These are phyloP conservation scores for Fusarium sp. DNA, from an alignment of 2,329 filamentous ascomycete species.

Conservation along the genomic window DNA sequence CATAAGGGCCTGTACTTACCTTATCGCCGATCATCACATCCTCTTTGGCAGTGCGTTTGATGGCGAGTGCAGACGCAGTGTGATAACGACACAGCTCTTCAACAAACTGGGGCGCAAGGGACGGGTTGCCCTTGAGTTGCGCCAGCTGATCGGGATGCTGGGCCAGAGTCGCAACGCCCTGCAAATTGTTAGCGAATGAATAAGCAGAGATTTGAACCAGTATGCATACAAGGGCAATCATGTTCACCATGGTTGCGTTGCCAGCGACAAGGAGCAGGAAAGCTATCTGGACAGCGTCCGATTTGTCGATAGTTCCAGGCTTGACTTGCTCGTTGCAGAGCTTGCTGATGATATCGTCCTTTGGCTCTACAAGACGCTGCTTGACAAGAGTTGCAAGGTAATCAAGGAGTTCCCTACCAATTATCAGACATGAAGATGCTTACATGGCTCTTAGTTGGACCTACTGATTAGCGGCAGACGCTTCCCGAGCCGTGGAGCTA, in stretches of 20 bases:
- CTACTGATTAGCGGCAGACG: constrained; percentile 55
- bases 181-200: rapidly evolving
- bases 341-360: constrained; percentile 58
- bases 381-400: constrained; percentile 58
- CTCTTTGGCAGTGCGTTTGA: constrained; percentile 57
- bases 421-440: background rate
- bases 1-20: constrained; percentile 27
- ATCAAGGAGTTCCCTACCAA: constrained; percentile 51
- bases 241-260: constrained; percentile 63
- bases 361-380: constrained; percentile 49
- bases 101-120: constrained; percentile 52
- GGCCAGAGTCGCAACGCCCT: constrained; percentile 56
- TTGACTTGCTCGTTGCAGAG: constrained; percentile 54
- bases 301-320: constrained; percentile 50
- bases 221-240: constrained; percentile 58
- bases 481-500: constrained; percentile 57
- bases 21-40: constrained; percentile 56
- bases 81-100: constrained; percentile 60
- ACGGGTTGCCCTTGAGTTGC: constrained; percentile 52
- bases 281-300: constrained; percentile 57
- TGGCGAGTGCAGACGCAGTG: constrained; percentile 57
- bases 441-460: background rate
- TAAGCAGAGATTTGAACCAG: rapidly evolving
- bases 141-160: constrained; percentile 55
- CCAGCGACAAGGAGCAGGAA: constrained; percentile 61